A percentile compares a stretch with the other conserved stretches of the same genome.
Conservation (phyloP, 257 asterid genomes). For the Anisodus acutangulus region DNA sequence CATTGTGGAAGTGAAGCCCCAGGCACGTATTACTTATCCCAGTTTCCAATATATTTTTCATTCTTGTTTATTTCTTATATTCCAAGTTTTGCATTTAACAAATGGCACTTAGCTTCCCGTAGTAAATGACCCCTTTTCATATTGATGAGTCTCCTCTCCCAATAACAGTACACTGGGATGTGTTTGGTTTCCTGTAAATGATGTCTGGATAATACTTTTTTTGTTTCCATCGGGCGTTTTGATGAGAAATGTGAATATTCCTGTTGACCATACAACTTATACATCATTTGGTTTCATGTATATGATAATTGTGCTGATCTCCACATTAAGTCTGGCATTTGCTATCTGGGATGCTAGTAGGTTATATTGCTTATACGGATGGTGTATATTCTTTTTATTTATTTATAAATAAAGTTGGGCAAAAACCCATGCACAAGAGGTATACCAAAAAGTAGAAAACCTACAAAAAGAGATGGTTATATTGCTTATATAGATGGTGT, state of each 20-base stretch:
- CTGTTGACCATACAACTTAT: slow-evolving; percentile 1
- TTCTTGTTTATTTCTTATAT: slow-evolving; percentile 3
- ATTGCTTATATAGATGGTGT: neutral
- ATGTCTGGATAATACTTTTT: neutral
- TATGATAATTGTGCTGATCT: neutral
- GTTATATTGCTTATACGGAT: neutral
- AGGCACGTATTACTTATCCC: slow-evolving; percentile 51
- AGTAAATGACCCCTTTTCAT: neutral
- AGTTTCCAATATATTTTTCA: slow-evolving; percentile 16
- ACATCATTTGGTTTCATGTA: neutral
- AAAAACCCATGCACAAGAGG: no score
- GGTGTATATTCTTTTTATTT: neutral
- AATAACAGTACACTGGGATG: neutral
- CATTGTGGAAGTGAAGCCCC: slow-evolving; percentile 94
- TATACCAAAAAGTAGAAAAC: no score
- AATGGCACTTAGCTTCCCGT: neutral
- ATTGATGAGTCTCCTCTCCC: slow-evolving; percentile 22
- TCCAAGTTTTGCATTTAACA: neutral
- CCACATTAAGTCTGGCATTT: neutral
- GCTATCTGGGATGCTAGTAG: neutral
- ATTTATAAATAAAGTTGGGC: no score
- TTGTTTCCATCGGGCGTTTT: neutral
- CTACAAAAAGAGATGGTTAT: neutral
- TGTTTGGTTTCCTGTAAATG: slow-evolving; percentile 3
- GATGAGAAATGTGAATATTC: slow-evolving; percentile 1